Evolutionary conservation across 805 yeast genomes (phyloP), one percentile per base, ranked within the genome.

Genomic region (Tanozyma kutaoensis): DNA sequence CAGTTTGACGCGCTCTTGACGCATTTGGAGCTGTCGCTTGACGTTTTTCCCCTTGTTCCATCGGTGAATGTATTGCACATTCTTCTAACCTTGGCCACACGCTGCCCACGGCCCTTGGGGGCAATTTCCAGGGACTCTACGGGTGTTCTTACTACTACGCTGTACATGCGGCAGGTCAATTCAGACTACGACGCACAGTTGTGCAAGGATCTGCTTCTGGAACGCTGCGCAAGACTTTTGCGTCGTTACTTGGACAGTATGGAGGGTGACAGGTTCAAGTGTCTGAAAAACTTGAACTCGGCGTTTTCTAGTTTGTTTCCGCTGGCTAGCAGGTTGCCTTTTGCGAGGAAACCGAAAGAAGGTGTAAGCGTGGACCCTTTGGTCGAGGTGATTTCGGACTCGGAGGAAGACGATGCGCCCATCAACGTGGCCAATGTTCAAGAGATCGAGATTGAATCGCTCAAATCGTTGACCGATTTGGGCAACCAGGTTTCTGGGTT

Each of bases 31-130:
- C 20, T 28, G 12, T 27, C 42, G 10, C 30, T 41, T 12, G 19
- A 12, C 3, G 28, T 14, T 20, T 42, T 29, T 28, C 24, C 23
- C 19, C 30, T 25, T 8, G 36, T 45, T n/a, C 60, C 60, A 4
- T 45, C 56, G 3, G 24, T 29, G 7, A 33, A 40, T 24, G 28
- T 51, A 8, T 31, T 54, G 12, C 44, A 52, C 6, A 35, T 58
- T 5, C 28, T 58, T 14, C 28, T 55, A 16, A 55, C 63, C 2
- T 28, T 58, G 17, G 49, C 53, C 1, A 36, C 53, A 0, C 37
- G 60, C 21, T 30, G 41, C 23, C 45, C 52, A 8, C 35, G 29
- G 3, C 35, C 42, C 17, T n/a, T n/a, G n/a, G n/a, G n/a, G n/a
- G n/a, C n/a, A n/a, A n/a, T n/a, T n/a, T n/a, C n/a, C n/a, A n/a